Evolutionary conservation across 768 basidiomycete species (phyloP).

Genomic region (Suillus weaverae): DNA sequence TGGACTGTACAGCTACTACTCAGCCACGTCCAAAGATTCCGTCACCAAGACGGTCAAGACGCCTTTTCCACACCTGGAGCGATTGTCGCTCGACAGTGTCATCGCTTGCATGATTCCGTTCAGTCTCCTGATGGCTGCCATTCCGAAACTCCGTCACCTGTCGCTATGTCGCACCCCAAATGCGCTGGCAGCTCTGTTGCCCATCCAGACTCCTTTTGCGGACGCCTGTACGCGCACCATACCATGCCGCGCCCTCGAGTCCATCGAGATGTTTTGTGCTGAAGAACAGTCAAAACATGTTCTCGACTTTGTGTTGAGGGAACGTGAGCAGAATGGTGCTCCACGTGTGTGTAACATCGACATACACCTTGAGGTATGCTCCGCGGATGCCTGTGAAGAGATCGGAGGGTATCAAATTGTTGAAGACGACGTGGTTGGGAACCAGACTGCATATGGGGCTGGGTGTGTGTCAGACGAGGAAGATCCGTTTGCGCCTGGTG

Average conservation of each 20-base stretch:
- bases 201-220: constrained; percentile 15
- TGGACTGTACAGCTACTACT: not conserved
- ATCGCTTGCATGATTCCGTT: constrained; percentile 31
- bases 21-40: constrained; percentile 16
- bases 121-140: constrained; percentile 16
- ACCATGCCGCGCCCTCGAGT: constrained; percentile 15
- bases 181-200: constrained; percentile 19
- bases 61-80: constrained; percentile 38
- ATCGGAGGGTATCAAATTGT: constrained; percentile 9
- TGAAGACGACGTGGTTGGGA: constrained; percentile 23
- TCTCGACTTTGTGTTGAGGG: constrained; percentile 12
- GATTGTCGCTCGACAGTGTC: constrained; percentile 38
- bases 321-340: constrained; percentile 22
- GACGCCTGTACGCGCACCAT: not conserved
- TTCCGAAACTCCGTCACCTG: constrained; percentile 20
- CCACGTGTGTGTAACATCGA: constrained; percentile 31
- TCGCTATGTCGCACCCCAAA: constrained; percentile 21
- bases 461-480: constrained; percentile 17
- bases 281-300: constrained; percentile 16
- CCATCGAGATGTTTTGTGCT: constrained; percentile 15
- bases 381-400: not conserved
- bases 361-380: constrained; percentile 26
- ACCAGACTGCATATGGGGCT: constrained; percentile 23
- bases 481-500: constrained; percentile 33
- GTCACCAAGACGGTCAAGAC: constrained; percentile 16